Conservation (phyloP, 495 filamentous ascomycete species). For the Amphirosellinia nigrospora region DNA sequence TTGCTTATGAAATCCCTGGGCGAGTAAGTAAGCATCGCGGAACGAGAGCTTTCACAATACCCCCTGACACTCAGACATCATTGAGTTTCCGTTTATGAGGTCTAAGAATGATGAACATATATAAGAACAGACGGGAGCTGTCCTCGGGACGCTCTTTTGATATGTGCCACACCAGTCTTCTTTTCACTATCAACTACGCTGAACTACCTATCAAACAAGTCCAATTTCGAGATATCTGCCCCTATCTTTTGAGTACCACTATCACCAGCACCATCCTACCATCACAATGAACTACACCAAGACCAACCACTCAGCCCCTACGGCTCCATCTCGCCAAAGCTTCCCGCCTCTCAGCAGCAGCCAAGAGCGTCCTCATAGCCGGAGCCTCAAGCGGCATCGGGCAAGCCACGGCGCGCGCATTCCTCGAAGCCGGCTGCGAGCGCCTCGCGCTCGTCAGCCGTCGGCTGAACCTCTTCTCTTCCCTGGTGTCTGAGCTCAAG, state of each 20-base stretch:
- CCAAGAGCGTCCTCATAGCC: conserved; percentile 49
- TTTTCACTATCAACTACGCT: neutral
- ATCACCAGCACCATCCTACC: neutral
- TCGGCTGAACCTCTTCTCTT: neutral
- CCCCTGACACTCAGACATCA: neutral
- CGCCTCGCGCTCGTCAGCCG: conserved; percentile 22
- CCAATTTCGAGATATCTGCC: neutral
- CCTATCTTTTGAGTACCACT: neutral
- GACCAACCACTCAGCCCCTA: conserved; percentile 46
- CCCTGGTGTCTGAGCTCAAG: neutral
- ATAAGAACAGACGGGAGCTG: neutral
- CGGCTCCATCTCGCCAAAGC: conserved; percentile 43
- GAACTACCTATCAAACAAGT: neutral
- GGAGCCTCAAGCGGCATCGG: conserved; percentile 49
- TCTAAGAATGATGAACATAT: neutral
- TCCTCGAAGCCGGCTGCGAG: conserved; percentile 30
- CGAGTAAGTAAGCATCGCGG: conserved; percentile 6
- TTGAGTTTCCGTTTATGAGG: neutral
- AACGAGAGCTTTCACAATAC: neutral
- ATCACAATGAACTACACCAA: conserved; percentile 35
- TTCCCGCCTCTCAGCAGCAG: conserved; percentile 41
- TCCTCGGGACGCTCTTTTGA: neutral
- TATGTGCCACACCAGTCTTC: neutral
- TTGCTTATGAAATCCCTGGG: neutral
- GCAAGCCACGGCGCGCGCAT: conserved; percentile 32